phyloP scores from a whole-genome alignment of 2,329 filamentous ascomycete species.

The Exophiala alcalophila region DNA sequence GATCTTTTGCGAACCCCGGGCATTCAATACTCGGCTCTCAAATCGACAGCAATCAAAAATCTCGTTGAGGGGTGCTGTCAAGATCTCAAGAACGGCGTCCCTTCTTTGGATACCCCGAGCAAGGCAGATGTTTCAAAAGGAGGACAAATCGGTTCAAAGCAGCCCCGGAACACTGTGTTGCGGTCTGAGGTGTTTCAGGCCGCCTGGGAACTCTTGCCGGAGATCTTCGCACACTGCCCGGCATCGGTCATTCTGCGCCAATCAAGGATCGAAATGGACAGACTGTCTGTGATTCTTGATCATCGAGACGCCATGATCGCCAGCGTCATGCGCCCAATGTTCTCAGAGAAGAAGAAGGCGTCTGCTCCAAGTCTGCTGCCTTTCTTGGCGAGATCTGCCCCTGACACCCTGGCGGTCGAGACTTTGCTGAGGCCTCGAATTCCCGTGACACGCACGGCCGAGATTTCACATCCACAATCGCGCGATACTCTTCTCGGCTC shows the following conservation, averaged over 20 bases:
- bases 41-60: conserved; percentile 60
- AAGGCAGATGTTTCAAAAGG: conserved; percentile 3
- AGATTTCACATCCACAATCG: not conserved
- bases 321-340: conserved; percentile 75
- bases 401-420: conserved; percentile 58
- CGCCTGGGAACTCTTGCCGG: conserved; percentile 61
- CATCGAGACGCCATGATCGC: conserved; percentile 72
- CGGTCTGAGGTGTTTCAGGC: conserved; percentile 49
- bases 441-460: conserved; percentile 40
- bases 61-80: conserved; percentile 68
- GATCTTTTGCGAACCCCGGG: conserved; percentile 62
- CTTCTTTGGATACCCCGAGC: not conserved
- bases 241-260: conserved; percentile 57
- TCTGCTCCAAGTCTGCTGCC: conserved; percentile 74
- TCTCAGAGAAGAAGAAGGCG: conserved; percentile 59
- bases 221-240: conserved; percentile 57
- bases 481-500: not conserved
- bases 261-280: conserved; percentile 67
- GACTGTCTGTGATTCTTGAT: conserved; percentile 69
- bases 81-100: conserved; percentile 52
- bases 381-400: conserved; percentile 66
- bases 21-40: conserved; percentile 62
- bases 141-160: conserved; percentile 1
- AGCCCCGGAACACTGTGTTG: no score
- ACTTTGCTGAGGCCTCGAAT: conserved; percentile 59